A percentile compares a stretch with the other conserved stretches of the same genome.
Evolutionary conservation across 139 green algal species (phyloP).

Genomic region (Chlorella vulgaris): DNA sequence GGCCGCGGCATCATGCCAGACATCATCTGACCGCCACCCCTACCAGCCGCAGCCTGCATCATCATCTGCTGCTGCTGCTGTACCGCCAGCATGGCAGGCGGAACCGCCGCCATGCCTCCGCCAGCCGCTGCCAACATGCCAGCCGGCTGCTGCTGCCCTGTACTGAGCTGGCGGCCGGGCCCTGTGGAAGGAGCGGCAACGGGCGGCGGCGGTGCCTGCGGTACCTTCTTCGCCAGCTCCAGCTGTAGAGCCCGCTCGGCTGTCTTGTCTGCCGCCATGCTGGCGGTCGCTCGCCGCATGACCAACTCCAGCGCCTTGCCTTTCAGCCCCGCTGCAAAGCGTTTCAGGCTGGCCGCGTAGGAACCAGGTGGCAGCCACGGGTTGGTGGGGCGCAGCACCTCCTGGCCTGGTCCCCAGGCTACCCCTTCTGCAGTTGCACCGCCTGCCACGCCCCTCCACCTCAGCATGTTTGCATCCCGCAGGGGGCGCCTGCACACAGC

Average conservation of each 20-base stretch:
- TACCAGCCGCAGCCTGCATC: constrained; percentile 1
- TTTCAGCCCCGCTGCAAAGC: constrained; percentile 35
- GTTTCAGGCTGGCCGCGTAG: constrained; percentile 25
- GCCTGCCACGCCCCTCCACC: constrained; percentile 22
- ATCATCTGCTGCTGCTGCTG: constrained; percentile 31
- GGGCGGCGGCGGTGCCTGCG: constrained; percentile 1
- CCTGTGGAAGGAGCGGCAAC: background rate
- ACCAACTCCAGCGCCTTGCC: constrained; percentile 26
- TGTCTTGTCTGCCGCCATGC: constrained; percentile 15
- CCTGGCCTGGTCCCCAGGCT: constrained; percentile 6
- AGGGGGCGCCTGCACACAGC: constrained; percentile 5
- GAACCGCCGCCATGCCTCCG: background rate
- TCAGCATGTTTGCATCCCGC: background rate
- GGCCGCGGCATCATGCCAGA: background rate
- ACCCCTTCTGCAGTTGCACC: constrained; percentile 20
- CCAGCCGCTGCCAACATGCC: background rate
- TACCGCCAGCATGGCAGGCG: constrained; percentile 10
- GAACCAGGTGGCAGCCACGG: constrained; percentile 9
- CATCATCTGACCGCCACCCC: too few relatives aligned
- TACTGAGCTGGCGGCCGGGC: background rate
- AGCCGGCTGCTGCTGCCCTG: constrained; percentile 1
- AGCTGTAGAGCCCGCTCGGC: constrained; percentile 15
- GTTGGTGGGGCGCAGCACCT: constrained; percentile 24
- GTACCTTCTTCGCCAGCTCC: constrained; percentile 26
- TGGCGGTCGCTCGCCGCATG: constrained; percentile 12